A percentile compares a stretch with the other conserved stretches of the same genome.
phyloP scores from a whole-genome alignment of 108 stramenopile genomes.

The Skeletonema grethae region DNA sequence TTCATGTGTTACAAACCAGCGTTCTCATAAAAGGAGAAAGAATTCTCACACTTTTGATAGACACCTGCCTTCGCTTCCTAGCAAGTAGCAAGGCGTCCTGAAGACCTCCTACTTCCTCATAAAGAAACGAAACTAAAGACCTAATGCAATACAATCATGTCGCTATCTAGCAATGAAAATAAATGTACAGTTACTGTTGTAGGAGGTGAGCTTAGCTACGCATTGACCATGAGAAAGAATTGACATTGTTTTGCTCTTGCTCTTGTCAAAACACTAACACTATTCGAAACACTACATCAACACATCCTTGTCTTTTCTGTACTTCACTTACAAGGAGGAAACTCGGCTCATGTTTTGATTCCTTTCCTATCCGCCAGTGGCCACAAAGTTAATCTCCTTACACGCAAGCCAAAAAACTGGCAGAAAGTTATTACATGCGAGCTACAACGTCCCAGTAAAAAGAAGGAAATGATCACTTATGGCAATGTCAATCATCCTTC shows the following conservation, averaged over 20 bases:
- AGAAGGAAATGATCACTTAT: conserved; percentile 24
- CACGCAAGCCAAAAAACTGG: conserved; percentile 47
- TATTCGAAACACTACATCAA: background rate
- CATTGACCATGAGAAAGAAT: background rate
- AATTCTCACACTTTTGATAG: background rate
- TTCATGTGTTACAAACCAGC: no score
- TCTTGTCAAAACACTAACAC: background rate
- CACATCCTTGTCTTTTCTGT: background rate
- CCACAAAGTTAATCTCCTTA: conserved; percentile 51
- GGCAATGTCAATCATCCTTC: conserved; percentile 32
- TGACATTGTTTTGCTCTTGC: background rate
- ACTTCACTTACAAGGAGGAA: conserved; percentile 23
- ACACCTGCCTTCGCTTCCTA: background rate
- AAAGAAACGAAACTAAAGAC: background rate
- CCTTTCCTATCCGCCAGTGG: conserved; percentile 42
- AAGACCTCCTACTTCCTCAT: background rate
- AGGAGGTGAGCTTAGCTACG: background rate
- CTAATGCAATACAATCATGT: background rate
- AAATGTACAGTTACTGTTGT: conserved; percentile 23
- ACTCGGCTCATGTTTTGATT: conserved; percentile 52
- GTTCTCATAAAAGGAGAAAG: background rate
- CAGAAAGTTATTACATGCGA: conserved; percentile 31
- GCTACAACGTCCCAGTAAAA: conserved; percentile 35
- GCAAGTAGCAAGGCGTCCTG: no score
- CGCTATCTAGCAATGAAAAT: background rate